These are phyloP conservation scores for Lepidium africanum DNA, from an alignment of 345 rosid species.

Conservation along the genomic window DNA sequence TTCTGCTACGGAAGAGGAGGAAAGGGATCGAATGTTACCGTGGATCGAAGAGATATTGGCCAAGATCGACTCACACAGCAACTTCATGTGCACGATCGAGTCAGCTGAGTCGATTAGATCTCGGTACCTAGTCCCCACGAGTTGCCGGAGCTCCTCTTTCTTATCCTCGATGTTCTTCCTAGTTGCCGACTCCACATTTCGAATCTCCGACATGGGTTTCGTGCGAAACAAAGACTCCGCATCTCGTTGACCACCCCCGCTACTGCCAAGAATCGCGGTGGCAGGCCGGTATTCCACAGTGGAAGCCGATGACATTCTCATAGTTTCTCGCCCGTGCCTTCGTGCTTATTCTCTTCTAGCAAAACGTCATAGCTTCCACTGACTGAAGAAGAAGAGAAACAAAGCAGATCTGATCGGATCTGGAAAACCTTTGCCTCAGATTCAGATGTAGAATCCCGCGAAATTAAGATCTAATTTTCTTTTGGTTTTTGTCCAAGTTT, in stretches of 20 bases:
- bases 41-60: slow-evolving; percentile 61
- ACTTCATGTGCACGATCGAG: slow-evolving; percentile 83
- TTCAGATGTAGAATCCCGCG: slow-evolving; percentile 5
- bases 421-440: slow-evolving; percentile 22
- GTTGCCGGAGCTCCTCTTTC: slow-evolving; percentile 90
- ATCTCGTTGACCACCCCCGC: slow-evolving; percentile 57
- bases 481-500: background rate
- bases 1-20: slow-evolving; percentile 39
- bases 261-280: slow-evolving; percentile 11
- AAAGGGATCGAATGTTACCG: slow-evolving; percentile 52
- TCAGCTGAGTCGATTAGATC: slow-evolving; percentile 96
- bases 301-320: slow-evolving; percentile 39
- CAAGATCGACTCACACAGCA: slow-evolving; percentile 65
- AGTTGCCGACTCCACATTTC: slow-evolving; percentile 61
- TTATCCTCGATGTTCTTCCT: slow-evolving; percentile 79
- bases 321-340: slow-evolving; percentile 9
- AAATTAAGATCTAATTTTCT: slow-evolving; percentile 19
- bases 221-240: slow-evolving; percentile 82
- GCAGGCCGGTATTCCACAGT: slow-evolving; percentile 37
- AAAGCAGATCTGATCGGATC: slow-evolving; percentile 24
- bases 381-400: background rate
- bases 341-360: slow-evolving; percentile 9
- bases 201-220: slow-evolving; percentile 71
- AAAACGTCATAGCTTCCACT: slow-evolving; percentile 7
- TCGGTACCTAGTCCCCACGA: slow-evolving; percentile 84